Base-by-base conservation (phyloP, 2,329 filamentous ascomycete genomes). In the Cryphonectria radicalis region DNA sequence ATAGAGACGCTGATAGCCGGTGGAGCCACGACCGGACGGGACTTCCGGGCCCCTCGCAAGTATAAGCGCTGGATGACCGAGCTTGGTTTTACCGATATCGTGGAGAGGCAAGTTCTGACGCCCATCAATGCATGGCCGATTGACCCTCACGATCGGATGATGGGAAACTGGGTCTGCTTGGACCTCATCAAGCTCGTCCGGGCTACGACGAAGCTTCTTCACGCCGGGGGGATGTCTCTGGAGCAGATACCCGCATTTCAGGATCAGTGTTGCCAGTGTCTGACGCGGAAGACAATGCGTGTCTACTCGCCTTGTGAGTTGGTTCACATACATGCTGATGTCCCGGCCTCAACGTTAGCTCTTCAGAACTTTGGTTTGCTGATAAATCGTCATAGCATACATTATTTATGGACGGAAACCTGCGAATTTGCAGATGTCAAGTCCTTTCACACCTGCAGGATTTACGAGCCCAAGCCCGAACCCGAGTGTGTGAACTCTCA, bases 81-180 rank as follows among this genome's bases (percentile, higher is more conserved):
- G 42, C 74, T 74, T n/a, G 78, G 78, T 4, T 79, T 79, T 35
- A 73, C 77, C 53, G 75, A 78, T 59, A 74, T 79, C 4, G 71
- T 72, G 25, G 76, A 79, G 66, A 60, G 13, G 19, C 66, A 67
- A 32, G 40, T 67, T 13, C 40, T 67, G 25, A 46, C 66, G 32
- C 50, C 66, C 14, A 43, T 67, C 35, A 67, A 67, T 35, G n/a
- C 53, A 3, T 67, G 66, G 66, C 66, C 66, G 22, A 32, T 67
- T 13, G 66, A 67, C 40, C 66, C 66, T 22, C 53, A 60, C 17
- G 66, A 67, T 22, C 55, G 66, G 17, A 62, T 46, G 53, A 67
- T 67, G 37, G 66, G 66, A n/a, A 67, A n/a, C n/a, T 67, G 66
- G 66, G 40, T 60, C n/a, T 67, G 55, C 25, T 6, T 62, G 37